A percentile compares a stretch with the other conserved stretches of the same genome.
These are phyloP conservation scores for Nicotiana sylvestris DNA, from an alignment of 257 asterid genomes.

Conservation along the genomic window DNA sequence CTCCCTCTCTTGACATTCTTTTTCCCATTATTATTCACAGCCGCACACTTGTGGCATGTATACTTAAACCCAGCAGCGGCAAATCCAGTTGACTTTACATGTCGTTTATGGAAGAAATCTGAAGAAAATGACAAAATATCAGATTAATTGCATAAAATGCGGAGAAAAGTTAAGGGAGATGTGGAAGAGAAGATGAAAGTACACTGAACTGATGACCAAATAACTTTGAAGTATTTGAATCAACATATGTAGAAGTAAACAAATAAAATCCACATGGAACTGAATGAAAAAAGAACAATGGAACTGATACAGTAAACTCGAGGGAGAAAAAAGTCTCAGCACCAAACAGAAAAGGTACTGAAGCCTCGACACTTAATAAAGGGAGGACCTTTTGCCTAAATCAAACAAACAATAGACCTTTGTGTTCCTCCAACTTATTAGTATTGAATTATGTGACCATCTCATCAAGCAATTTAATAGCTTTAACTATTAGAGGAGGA, in stretches of 20 bases:
- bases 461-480: not conserved
- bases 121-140: slow-evolving; percentile 27
- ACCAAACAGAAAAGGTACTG: not conserved
- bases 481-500: not conserved
- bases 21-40: slow-evolving; percentile 31
- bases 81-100: slow-evolving; percentile 54
- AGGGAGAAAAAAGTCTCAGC: not conserved
- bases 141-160: not conserved
- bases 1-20: slow-evolving; percentile 32
- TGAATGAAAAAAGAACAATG: not conserved
- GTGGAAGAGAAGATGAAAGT: not conserved
- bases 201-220: not conserved
- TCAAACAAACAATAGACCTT: not conserved
- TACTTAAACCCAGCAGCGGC: slow-evolving; percentile 33
- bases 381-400: not conserved
- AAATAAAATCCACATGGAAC: not conserved
- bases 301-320: not conserved
- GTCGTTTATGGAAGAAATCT: slow-evolving; percentile 78
- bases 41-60: slow-evolving; percentile 66
- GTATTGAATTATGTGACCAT: not conserved
- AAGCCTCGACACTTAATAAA: not conserved
- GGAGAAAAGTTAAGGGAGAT: not conserved
- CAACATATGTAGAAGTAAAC: not conserved
- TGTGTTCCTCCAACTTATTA: not conserved
- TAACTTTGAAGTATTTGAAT: not conserved